Conservation (phyloP, 441 rosid species). For the Arabidopsis hybrid region DNA sequence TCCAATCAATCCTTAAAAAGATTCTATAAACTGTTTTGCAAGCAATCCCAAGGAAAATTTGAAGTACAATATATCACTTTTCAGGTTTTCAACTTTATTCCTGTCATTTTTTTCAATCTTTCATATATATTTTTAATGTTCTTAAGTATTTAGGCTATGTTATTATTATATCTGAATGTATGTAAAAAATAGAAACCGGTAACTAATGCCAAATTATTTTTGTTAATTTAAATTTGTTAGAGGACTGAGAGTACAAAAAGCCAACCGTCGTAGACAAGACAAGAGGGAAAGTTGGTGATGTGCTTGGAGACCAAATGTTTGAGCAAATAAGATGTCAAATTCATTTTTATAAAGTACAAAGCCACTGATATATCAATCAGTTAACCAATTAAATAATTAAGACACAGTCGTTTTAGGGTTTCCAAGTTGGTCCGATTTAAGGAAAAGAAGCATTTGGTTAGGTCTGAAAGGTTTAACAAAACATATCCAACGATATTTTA, state of each 20-base stretch:
- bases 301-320: conserved; percentile 37
- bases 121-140: not conserved
- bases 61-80: conserved; percentile 21
- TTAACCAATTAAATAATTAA: conserved; percentile 25
- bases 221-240: not conserved
- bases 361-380: conserved; percentile 29
- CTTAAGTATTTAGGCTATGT: not conserved
- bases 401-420: conserved; percentile 38
- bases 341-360: conserved; percentile 14
- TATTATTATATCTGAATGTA: not conserved
- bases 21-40: conserved; percentile 30
- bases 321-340: conserved; percentile 37
- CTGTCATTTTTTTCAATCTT: not conserved
- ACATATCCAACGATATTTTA: conserved; percentile 26
- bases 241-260: conserved; percentile 12
- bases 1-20: conserved; percentile 28
- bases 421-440: conserved; percentile 37
- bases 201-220: not conserved
- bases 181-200: not conserved
- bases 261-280: conserved; percentile 16
- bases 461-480: conserved; percentile 46
- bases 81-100: conserved; percentile 20
- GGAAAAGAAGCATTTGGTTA: conserved; percentile 43
- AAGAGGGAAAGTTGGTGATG: conserved; percentile 26
- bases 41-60: conserved; percentile 33